Base-by-base conservation (phyloP, 2,329 filamentous ascomycete genomes). In the Sporothrix protearum region DNA sequence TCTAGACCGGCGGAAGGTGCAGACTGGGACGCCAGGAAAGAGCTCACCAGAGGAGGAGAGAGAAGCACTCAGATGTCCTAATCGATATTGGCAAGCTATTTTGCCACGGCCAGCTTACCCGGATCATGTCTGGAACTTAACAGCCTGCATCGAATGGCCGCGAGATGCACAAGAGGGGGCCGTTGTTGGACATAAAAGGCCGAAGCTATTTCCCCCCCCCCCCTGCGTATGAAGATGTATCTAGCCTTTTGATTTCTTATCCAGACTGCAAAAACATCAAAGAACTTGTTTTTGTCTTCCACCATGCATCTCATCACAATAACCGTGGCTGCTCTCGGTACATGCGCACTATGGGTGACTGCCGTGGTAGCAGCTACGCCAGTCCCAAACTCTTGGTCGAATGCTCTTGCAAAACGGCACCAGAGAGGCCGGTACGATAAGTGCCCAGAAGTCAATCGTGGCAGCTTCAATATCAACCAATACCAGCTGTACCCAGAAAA, bases 401-500 rank as follows among this genome's bases (percentile, higher is more conserved):
- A 19, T 5, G 30, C 64, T 8, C 64, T 51, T 16, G 64, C 64
- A 8, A 67, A 51, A 36, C 45, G 64, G 28, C 45, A 67, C 28
- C 64, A 51, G 5, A 51, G 64, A 67, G 45, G 45, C 47, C 33
- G 30, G 4, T 33, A 39, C n/a, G 66, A 49, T 7, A 36, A 47
- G 9, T 77, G 76, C 39, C 75, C 76, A 2, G 66, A 75, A 2
- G 69, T 77, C 3, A 70, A 72, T 6, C 74, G 72, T 7, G 75
- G 76, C 25, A 76, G 71, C 64, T 78, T 78, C 47, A 72, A 70
- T 14, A 74, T 78, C 16, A 59, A 77, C 36, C 73, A 76, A 45
- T 72, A 76, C 70, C 80, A 80, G 49, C 73, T 81, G 1, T 81
- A 81, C 49, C 79, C 80, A 12, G 79, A 80, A 68, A 80, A 81